Conservation (phyloP, 495 filamentous ascomycete species). For the Penicillium silybi region DNA sequence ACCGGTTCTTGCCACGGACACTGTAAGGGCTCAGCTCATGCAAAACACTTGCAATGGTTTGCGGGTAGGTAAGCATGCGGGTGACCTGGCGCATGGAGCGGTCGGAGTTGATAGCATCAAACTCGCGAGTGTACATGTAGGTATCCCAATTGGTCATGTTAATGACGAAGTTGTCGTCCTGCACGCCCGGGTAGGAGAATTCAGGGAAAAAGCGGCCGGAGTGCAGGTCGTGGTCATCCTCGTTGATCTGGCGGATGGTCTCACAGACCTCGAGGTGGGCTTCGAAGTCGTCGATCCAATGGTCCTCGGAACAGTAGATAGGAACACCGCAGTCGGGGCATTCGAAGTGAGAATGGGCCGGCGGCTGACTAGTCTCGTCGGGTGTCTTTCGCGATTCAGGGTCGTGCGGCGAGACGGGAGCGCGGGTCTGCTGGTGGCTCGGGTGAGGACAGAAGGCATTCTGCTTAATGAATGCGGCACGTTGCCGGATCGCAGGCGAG, state of each 20-base stretch:
- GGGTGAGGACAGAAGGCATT: constrained; percentile 91
- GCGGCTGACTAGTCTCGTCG: constrained; percentile 47
- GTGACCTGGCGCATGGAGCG: constrained; percentile 87
- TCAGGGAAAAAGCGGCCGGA: constrained; percentile 91
- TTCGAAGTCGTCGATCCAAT: constrained; percentile 95
- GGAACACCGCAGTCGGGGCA: constrained; percentile 96
- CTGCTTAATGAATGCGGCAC: constrained; percentile 84
- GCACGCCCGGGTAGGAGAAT: constrained; percentile 81
- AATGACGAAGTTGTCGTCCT: constrained; percentile 85
- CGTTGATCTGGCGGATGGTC: constrained; percentile 83
- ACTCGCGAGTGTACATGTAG: constrained; percentile 83
- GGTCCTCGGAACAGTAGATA: constrained; percentile 85
- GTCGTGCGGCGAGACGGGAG: constrained; percentile 55
- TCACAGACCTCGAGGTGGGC: constrained; percentile 90
- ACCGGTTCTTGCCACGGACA: constrained; percentile 62
- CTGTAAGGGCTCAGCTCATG: constrained; percentile 92
- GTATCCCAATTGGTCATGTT: constrained; percentile 99
- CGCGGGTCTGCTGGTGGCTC: constrained; percentile 65
- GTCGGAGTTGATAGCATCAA: constrained; percentile 82
- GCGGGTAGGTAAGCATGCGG: constrained; percentile 84
- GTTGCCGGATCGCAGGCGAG: constrained; percentile 72
- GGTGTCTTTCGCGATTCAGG: constrained; percentile 52
- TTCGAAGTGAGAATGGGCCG: constrained; percentile 82
- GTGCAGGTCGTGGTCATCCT: constrained; percentile 94
- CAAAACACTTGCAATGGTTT: constrained; percentile 84